These are phyloP conservation scores for Jimgerdemannia flammicorona DNA, from an alignment of 192 early-diverging fungal genomes.

Conservation along the genomic window DNA sequence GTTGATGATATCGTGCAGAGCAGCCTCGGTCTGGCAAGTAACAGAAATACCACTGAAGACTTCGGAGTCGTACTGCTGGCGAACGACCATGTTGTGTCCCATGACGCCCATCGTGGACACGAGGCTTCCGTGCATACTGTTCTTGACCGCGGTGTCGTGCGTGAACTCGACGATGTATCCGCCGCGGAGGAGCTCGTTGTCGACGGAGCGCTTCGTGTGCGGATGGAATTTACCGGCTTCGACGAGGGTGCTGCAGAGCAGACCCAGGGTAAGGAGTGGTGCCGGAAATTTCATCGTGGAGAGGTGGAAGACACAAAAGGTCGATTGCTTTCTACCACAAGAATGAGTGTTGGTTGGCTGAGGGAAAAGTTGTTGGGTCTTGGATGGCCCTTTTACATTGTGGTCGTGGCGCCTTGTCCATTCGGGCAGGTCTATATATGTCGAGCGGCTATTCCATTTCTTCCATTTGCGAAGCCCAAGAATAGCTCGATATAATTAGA, in stretches of 20 bases:
- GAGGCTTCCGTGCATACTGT: neutral
- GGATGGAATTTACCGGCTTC: neutral
- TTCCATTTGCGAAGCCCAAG: too few relatives aligned
- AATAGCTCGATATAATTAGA: too few relatives aligned
- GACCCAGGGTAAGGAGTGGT: neutral
- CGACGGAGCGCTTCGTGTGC: neutral
- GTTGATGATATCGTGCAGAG: neutral
- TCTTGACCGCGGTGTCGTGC: neutral
- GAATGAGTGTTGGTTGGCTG: too few relatives aligned
- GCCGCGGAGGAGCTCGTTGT: neutral
- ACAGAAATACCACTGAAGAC: conserved; percentile 7
- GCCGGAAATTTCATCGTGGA: neutral
- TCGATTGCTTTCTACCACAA: too few relatives aligned
- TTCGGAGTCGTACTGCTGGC: neutral
- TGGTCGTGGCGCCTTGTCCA: too few relatives aligned
- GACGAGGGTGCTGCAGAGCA: neutral
- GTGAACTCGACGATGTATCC: neutral
- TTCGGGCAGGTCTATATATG: too few relatives aligned
- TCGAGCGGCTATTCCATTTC: too few relatives aligned
- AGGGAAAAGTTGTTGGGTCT: too few relatives aligned
- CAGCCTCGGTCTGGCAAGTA: neutral
- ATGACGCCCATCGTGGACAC: neutral
- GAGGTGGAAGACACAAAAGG: too few relatives aligned
- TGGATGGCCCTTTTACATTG: too few relatives aligned
- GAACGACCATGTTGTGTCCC: neutral